Percentiles rank a stretch among this genome's conserved stretches.
These are phyloP conservation scores for Quillaja saponaria DNA, from an alignment of 306 rosid species.

Conservation along the genomic window DNA sequence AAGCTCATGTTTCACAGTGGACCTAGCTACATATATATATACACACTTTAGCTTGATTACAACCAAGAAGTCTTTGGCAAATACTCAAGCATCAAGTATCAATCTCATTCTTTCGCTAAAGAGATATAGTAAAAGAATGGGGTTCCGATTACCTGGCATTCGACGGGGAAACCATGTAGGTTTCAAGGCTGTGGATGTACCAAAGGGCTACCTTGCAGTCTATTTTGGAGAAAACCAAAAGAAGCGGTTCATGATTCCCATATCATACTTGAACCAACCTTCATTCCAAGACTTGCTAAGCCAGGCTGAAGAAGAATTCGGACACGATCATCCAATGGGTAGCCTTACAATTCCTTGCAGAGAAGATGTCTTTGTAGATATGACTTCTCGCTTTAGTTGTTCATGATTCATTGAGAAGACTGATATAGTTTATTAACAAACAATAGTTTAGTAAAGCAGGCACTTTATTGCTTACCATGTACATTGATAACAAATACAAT, in stretches of 20 bases:
- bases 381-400: constrained; percentile 31
- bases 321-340: constrained; percentile 41
- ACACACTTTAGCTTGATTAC: not conserved
- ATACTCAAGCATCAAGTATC: not conserved
- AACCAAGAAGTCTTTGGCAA: not conserved
- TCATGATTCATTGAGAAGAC: not conserved
- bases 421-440: not conserved
- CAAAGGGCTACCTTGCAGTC: constrained; percentile 42
- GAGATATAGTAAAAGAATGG: not conserved
- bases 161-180: constrained; percentile 20
- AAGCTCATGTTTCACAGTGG: constrained; percentile 8
- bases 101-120: not conserved
- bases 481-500: not conserved
- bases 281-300: constrained; percentile 39
- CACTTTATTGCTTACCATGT: constrained; percentile 2
- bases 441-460: constrained; percentile 18
- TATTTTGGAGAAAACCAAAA: constrained; percentile 45
- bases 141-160: not conserved
- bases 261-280: constrained; percentile 42
- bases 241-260: constrained; percentile 40
- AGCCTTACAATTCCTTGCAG: constrained; percentile 45
- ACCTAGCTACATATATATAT: not conserved
- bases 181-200: constrained; percentile 4
- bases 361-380: constrained; percentile 32
- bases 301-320: constrained; percentile 41